Conservation (phyloP, 768 basidiomycete species). For the Brasilioporus rufonigricans region DNA sequence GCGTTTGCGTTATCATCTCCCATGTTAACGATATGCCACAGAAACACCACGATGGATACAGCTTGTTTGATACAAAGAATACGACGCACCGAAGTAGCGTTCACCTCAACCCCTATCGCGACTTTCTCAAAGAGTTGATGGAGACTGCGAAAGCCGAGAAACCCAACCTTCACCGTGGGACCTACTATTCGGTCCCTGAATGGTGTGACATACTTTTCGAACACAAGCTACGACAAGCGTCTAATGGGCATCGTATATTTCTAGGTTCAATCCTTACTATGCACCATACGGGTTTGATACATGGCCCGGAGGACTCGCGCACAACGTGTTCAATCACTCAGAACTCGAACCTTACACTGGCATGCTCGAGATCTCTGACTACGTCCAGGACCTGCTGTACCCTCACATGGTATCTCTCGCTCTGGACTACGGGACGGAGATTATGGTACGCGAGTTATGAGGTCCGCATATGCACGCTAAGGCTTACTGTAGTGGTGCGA, state of each 20-base stretch:
- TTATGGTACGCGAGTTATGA: constrained; percentile 41
- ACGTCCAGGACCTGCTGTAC: constrained; percentile 47
- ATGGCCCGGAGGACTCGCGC: constrained; percentile 57
- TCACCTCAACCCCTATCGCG: constrained; percentile 47
- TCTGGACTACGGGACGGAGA: constrained; percentile 47
- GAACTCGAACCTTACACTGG: constrained; percentile 56
- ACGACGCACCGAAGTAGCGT: constrained; percentile 51
- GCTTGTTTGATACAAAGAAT: constrained; percentile 53
- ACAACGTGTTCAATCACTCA: constrained; percentile 46
- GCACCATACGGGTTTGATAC: constrained; percentile 45
- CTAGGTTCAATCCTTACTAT: constrained; percentile 55
- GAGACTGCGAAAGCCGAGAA: constrained; percentile 47
- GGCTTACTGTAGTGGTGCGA: constrained; percentile 47
- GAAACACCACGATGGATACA: constrained; percentile 66
- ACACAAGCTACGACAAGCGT: not conserved
- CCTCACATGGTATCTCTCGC: constrained; percentile 52
- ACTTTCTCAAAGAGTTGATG: constrained; percentile 51
- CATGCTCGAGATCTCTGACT: constrained; percentile 47
- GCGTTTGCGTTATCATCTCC: not conserved
- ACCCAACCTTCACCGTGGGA: constrained; percentile 52
- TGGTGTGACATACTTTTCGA: constrained; percentile 33
- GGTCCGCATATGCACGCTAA: constrained; percentile 8
- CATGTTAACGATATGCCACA: constrained; percentile 14
- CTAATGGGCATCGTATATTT: not conserved
- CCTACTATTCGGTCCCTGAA: constrained; percentile 57